Base-by-base conservation (phyloP, 1,139 yeast species). In the Nadsonia commutata region DNA sequence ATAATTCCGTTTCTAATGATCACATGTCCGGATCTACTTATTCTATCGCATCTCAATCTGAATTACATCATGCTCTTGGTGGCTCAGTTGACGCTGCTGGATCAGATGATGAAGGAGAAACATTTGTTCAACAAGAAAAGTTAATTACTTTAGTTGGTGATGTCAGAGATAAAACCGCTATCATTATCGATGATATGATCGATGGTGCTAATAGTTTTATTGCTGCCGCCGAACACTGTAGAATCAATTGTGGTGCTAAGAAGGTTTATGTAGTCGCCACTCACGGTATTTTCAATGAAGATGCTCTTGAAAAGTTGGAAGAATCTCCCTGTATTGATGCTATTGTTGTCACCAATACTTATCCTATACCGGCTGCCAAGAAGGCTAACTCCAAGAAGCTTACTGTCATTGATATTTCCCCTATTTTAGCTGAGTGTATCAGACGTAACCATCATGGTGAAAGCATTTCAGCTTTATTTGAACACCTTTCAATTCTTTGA, bases 381-480 rank as follows among this genome's bases (percentile, higher is more conserved):
- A 68, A 75, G 44, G 71, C 69, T 43, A 68, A 66, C 42, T 71
- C 76, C 49, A 65, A 71, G 46, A 85, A 86, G 59, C 71, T 93
- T 55, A 78, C 78, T 11, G 82, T 85, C 42, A 90, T 93, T 56
- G 98, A 93, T 59, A 94, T 93, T 41, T 82, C 95, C 44, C 81
- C 94, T 20, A 88, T 90, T 45, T 82, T 93, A 59, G 97, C 98
- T 31, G 99, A 93, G 67, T 90, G 97, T 65, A 90, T 93, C 51
- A 78, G 99, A 68, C 81, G 99, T 67, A 95, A 90, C 61, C 98
- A 93, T 62, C 88, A 88, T 56, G 98, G 97, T 59, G 97, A 88
- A 66, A 80, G 94, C 50, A 88, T 88, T 50, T 82, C 94, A 31
- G 95, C 86, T 36, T 68, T 88, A 54, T 88, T 88, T 60, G 95